Evolutionary conservation across 2,329 filamentous ascomycete species (phyloP), one percentile per base, ranked within the genome.

Genomic region (Xylariaceae sp.): DNA sequence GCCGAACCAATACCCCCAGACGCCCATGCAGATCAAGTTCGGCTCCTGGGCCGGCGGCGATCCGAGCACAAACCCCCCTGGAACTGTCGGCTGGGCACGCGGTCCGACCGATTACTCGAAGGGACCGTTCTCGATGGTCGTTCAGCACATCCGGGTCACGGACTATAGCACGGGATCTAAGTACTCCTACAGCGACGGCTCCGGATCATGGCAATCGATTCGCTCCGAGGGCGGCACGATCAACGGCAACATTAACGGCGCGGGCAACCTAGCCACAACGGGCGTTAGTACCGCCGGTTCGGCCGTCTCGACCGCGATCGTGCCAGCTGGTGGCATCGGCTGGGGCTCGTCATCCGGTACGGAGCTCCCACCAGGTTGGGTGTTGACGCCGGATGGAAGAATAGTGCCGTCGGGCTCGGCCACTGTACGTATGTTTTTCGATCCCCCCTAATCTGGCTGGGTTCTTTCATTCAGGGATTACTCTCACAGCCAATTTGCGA

Each of bases 41-140:
- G 94, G 94, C 62, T 80, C 88, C 58, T 99, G 94, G 94, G 87
- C 90, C 56, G 94, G 92, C 70, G 94, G 94, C 67, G 94, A 97
- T 73, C 76, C 90, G 0, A 80, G 80, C 67, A 45, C 42, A 3
- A 97, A 97, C 73, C 71, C 86, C 0, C 73, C 81, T 11, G 94
- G 94, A 59, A 97, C 93, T 13, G 90, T 97, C 68, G 80, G 85
- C 65, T 99, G 94, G 94, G 90, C 94, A 58, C 84, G 88, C 57
- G 94, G 94, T 11, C 82, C 84, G 53, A 96, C 91, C 53, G 86
- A 97, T 76, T 99, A 94, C 77, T 81, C 82, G 59, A 71, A 87
- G 64, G 93, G 90, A 0, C 94, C 94, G 0, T 99, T 89, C 77
- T 85, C 81, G 64, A 97, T 97, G 92, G 77, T 83, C 56, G 87